Base-by-base conservation (phyloP, 306 rosid genomes). In the Oxytropis ochrocephala region DNA sequence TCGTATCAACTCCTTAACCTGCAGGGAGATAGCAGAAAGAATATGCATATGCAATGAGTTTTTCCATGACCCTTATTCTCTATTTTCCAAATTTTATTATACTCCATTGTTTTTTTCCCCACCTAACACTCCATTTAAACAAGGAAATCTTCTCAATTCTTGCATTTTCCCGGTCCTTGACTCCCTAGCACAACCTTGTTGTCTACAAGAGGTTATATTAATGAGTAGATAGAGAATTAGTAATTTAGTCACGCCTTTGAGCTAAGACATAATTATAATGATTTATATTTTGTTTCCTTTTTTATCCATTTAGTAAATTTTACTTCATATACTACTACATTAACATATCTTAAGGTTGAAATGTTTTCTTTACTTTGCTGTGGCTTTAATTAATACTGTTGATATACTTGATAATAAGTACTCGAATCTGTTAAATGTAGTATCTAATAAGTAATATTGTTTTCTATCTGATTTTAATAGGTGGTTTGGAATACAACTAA, bases 401-500 rank as follows among this genome's bases (percentile, higher is more conserved):
- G n/a, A n/a, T n/a, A n/a, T n/a, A n/a, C n/a, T n/a, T n/a, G n/a
- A n/a, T n/a, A n/a, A n/a, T n/a, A n/a, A n/a, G n/a, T n/a, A n/a
- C n/a, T n/a, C n/a, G n/a, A n/a, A n/a, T n/a, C n/a, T n/a, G n/a
- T n/a, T n/a, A n/a, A n/a, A n/a, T n/a, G n/a, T n/a, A n/a, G n/a
- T n/a, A n/a, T n/a, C n/a, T n/a, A n/a, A n/a, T n/a, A n/a, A n/a
- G n/a, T n/a, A n/a, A n/a, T n/a, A 60, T 35, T 66, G 46, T 63
- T 69, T 54, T 51, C 50, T 72, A 44, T 60, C 47, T 72, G 57
- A 39, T 73, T 79, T 77, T 67, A 41, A 50, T 75, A 95, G 99
- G 99, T 91, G 99, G 97, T 83, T 91, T 80, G 99, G 97, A 35
- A 87, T 88, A 63, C 97, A 95, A 89, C 83, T 95, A 76, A 95